A percentile compares a stretch with the other conserved stretches of the same genome.
Conservation (phyloP, 495 filamentous ascomycete species). For the Xylaria castorea region DNA sequence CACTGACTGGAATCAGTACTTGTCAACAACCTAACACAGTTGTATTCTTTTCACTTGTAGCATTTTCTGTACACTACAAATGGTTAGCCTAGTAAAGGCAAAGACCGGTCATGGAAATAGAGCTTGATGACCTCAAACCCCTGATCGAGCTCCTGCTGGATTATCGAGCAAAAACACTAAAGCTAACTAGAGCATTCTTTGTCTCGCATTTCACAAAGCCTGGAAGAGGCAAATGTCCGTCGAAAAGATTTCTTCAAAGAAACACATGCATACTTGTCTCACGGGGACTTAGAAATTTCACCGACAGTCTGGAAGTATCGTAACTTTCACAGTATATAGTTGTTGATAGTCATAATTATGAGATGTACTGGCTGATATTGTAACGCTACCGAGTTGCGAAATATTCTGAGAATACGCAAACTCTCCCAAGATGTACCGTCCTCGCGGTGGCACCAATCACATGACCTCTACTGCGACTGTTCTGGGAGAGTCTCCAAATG, state of each 20-base stretch:
- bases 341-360: neutral
- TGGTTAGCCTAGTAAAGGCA: neutral
- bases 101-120: neutral
- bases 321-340: slow-evolving; percentile 10
- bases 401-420: neutral
- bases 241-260: neutral
- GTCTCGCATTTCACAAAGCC: neutral
- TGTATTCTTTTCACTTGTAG: neutral
- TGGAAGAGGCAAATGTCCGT: neutral
- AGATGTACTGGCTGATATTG: neutral
- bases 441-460: neutral
- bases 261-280: neutral
- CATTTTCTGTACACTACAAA: neutral
- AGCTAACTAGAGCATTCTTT: neutral
- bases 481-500: neutral
- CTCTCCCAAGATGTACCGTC: neutral
- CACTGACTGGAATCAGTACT: neutral
- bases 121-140: neutral
- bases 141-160: neutral
- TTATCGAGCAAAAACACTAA: neutral
- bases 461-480: neutral
- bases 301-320: neutral
- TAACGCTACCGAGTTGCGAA: neutral
- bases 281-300: neutral
- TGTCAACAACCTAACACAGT: neutral